These are phyloP conservation scores for Ascochyta viciae-villosae DNA, from an alignment of 2,329 filamentous ascomycete genomes.

Conservation along the genomic window DNA sequence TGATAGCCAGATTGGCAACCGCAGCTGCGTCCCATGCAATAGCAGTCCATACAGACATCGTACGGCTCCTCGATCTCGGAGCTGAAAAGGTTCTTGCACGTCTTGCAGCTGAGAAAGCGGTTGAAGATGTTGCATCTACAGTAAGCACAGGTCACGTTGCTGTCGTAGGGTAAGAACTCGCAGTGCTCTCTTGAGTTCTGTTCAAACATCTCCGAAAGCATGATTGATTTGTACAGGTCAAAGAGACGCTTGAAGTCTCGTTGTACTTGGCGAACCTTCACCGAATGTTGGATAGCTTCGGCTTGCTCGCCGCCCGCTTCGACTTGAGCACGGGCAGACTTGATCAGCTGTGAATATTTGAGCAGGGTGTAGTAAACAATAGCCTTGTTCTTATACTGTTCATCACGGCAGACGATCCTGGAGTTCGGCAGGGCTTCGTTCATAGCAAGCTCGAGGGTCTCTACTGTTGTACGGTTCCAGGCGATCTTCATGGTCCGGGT, in stretches of 20 bases:
- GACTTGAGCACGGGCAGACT: constrained; percentile 65
- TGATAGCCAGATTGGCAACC: constrained; percentile 82
- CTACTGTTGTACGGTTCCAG: constrained; percentile 94
- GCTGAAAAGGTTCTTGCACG: constrained; percentile 73
- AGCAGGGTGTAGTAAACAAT: constrained; percentile 88
- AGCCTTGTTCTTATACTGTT: constrained; percentile 98
- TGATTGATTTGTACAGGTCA: constrained; percentile 75
- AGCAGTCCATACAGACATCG: constrained; percentile 98
- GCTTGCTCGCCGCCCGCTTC: constrained; percentile 51
- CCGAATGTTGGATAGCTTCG: constrained; percentile 45
- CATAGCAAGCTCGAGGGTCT: constrained; percentile 86
- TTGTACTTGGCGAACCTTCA: constrained; percentile 73
- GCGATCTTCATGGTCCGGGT: constrained; percentile 97
- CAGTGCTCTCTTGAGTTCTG: constrained; percentile 71
- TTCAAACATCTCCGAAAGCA: constrained; percentile 87
- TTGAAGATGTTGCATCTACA: constrained; percentile 98
- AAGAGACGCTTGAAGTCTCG: constrained; percentile 86
- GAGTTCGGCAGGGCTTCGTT: constrained; percentile 88
- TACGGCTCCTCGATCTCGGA: constrained; percentile 83
- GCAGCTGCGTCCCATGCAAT: constrained; percentile 95
- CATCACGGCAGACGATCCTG: constrained; percentile 90
- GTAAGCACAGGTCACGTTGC: constrained; percentile 93
- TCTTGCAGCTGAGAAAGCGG: constrained; percentile 88
- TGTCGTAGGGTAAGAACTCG: constrained; percentile 83
- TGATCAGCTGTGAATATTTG: constrained; percentile 72